Base-by-base conservation (phyloP, 305 asterid genomes). In the Fraxinus velutina region DNA sequence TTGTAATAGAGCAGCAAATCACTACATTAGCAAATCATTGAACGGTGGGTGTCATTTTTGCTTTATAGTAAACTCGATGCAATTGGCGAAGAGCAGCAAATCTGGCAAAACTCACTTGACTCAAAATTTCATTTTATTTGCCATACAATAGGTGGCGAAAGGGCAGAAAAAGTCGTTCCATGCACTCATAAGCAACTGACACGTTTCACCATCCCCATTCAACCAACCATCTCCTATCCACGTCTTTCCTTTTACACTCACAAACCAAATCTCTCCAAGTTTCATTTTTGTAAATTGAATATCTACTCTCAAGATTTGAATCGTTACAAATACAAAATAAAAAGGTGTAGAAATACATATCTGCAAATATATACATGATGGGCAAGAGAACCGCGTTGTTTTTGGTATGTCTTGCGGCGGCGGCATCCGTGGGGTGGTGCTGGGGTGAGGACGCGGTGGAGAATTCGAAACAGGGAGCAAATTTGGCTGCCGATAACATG, bases 401-500 rank as follows among this genome's bases (percentile, higher is more conserved):
- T 73, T 5, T 81, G 21, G 13, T 55, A 72, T 64, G 44, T 6
- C 64, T 64, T 36, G 36, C 17, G 50, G 39, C 70, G 68, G 72
- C 76, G 77, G 34, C 66, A 15, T 36, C 68, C 37, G 82, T 70
- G 21, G 55, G 82, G 27, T 62, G 80, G 71, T 81, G 76, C 55
- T 62, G 66, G 76, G 79, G 42, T 30, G 70, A 62, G 76, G 52
- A 42, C 15, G 52, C 52, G 52, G 52, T 42, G 52, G 52, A 42
- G n/a, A 10, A 42, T 42, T 10, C 13, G n/a, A 42, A 42, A 42
- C 9, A 55, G 68, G 55, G 47, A 60, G 79, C 30, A 22, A 75
- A 39, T 60, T 8, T 39, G 39, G 66, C 4, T 5, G 50, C 27
- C 12, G 73, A 17, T 29, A 36, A 74, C 3, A 57, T 55, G 42